phyloP scores from a whole-genome alignment of 768 basidiomycete genomes.

The Brasilioporus rufonigricans region DNA sequence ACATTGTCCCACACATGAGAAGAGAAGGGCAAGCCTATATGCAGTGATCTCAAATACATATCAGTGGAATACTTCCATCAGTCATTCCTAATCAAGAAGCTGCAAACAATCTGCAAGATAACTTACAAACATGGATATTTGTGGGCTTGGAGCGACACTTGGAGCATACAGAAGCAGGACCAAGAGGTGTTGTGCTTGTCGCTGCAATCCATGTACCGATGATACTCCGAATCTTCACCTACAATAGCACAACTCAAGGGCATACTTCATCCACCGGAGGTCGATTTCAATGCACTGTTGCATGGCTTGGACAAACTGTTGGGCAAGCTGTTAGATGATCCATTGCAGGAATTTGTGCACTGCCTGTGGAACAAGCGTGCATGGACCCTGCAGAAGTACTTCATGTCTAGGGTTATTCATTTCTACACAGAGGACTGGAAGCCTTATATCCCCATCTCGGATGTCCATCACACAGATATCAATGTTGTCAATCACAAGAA shows the following conservation, averaged over 20 bases:
- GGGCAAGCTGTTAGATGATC: background rate
- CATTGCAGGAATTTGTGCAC: slow-evolving; percentile 3
- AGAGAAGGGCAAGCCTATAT: slow-evolving; percentile 3
- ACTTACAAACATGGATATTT: slow-evolving; percentile 5
- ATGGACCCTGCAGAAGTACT: slow-evolving; percentile 22
- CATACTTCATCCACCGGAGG: slow-evolving; percentile 2
- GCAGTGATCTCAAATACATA: background rate
- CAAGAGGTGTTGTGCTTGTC: slow-evolving; percentile 13
- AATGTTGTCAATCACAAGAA: slow-evolving; percentile 15
- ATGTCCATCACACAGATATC: background rate
- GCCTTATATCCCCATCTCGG: slow-evolving; percentile 10
- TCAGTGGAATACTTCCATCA: slow-evolving; percentile 3
- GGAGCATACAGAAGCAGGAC: slow-evolving; percentile 25
- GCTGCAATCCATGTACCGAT: slow-evolving; percentile 25
- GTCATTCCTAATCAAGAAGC: background rate
- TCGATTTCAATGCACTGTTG: background rate
- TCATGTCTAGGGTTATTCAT: slow-evolving; percentile 20
- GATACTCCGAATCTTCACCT: slow-evolving; percentile 24
- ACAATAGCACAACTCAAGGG: slow-evolving; percentile 25
- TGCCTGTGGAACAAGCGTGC: slow-evolving; percentile 26
- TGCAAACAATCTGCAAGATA: slow-evolving; percentile 13
- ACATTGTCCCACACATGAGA: slow-evolving; percentile 25
- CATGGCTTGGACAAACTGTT: background rate
- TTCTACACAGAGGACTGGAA: slow-evolving; percentile 27
- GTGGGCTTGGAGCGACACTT: slow-evolving; percentile 28